These are phyloP conservation scores for Fusarium graminum DNA, from an alignment of 2,329 filamentous ascomycete species.

Conservation along the genomic window DNA sequence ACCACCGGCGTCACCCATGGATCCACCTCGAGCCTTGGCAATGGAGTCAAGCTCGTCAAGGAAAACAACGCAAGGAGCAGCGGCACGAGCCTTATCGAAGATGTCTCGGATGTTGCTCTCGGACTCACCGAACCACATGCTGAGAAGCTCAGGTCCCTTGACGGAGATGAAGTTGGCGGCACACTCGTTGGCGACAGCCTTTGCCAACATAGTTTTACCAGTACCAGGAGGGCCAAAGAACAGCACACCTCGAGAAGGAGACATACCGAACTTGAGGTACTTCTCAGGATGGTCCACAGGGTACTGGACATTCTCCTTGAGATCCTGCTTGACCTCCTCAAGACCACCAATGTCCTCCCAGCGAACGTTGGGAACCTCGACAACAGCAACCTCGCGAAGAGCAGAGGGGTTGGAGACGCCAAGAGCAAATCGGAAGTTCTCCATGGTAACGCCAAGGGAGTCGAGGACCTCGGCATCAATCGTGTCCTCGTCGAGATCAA, in stretches of 20 bases:
- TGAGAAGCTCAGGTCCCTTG: conserved; percentile 97
- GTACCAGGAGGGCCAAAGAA: conserved; percentile 99
- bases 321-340: conserved; percentile 98
- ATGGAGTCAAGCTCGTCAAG: conserved; percentile 98
- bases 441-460: conserved; percentile 98
- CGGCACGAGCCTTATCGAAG: conserved; percentile 98
- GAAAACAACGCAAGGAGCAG: conserved; percentile 98
- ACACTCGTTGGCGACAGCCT: conserved; percentile 99
- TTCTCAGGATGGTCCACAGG: conserved; percentile 99
- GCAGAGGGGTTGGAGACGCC: conserved; percentile 99
- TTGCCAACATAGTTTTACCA: conserved; percentile 99
- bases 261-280: conserved; percentile 99
- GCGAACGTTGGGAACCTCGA: conserved; percentile 98
- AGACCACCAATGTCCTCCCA: conserved; percentile 99
- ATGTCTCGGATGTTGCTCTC: conserved; percentile 99
- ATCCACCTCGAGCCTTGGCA: conserved; percentile 98
- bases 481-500: conserved; percentile 98
- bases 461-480: conserved; percentile 99
- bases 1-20: conserved; percentile 94
- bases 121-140: conserved; percentile 99
- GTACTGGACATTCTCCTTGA: conserved; percentile 99
- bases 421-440: conserved; percentile 99
- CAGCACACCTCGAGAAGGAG: conserved; percentile 95
- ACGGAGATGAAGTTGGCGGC: conserved; percentile 99
- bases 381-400: conserved; percentile 97